A percentile compares a stretch with the other conserved stretches of the same genome.
Conservation (phyloP, 192 early-diverging fungal species). For the Entomortierella lignicola region DNA sequence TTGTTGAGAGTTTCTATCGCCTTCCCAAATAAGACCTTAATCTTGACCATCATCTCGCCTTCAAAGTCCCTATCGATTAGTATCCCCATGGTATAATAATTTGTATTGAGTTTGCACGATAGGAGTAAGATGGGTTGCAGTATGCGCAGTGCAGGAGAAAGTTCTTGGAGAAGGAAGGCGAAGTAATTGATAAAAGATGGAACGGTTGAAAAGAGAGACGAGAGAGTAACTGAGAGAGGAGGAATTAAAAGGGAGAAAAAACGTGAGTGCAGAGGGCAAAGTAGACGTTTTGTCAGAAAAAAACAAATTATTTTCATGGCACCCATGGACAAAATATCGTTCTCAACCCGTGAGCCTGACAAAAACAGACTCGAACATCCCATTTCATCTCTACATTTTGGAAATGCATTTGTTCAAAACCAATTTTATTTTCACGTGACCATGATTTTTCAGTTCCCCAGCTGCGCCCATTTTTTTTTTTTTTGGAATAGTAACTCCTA, state of each 20-base stretch:
- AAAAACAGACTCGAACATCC: neutral
- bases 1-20: slow-evolving; percentile 16
- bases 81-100: slow-evolving; percentile 8
- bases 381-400: too few relatives aligned
- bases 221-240: neutral
- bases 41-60: slow-evolving; percentile 14
- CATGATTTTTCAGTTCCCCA: too few relatives aligned
- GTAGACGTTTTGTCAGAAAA: too few relatives aligned
- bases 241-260: neutral
- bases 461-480: too few relatives aligned
- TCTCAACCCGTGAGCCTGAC: neutral
- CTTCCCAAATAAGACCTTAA: slow-evolving; percentile 9
- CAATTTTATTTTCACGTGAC: too few relatives aligned
- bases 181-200: neutral
- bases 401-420: too few relatives aligned
- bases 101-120: neutral
- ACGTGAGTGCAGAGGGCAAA: neutral
- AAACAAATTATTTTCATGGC: neutral
- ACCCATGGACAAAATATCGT: too few relatives aligned
- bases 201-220: too few relatives aligned
- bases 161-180: neutral
- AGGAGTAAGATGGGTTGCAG: neutral
- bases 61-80: slow-evolving; percentile 7
- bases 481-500: too few relatives aligned
- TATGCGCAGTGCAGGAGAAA: too few relatives aligned